Evolutionary conservation across 805 yeast species (phyloP).

Genomic region (Sungouiella blattae): DNA sequence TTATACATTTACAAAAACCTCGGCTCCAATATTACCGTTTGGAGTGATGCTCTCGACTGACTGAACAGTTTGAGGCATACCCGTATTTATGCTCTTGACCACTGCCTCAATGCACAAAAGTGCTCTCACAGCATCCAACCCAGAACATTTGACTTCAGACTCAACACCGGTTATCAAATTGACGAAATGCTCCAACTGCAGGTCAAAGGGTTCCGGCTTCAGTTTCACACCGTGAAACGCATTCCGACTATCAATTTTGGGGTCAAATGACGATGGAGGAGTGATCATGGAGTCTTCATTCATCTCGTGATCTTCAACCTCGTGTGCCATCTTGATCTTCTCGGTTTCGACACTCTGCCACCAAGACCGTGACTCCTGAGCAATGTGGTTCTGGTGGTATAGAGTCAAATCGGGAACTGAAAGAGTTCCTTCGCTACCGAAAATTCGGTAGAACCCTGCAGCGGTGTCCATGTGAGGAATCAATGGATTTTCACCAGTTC

Average conservation of each 20-base stretch:
- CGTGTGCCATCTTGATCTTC: slow-evolving; percentile 16
- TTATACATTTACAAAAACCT: too few species aligned
- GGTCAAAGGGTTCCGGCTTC: slow-evolving; percentile 32
- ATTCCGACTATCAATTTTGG: slow-evolving; percentile 14
- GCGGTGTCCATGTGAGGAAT: slow-evolving; percentile 29
- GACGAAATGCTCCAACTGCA: slow-evolving; percentile 38
- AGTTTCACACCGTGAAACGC: slow-evolving; percentile 1
- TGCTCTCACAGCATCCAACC: slow-evolving; percentile 32
- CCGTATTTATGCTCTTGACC: slow-evolving; percentile 27
- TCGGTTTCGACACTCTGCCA: slow-evolving; percentile 23
- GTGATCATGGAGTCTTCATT: slow-evolving; percentile 16
- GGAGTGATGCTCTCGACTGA: slow-evolving; percentile 1
- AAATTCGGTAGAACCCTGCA: slow-evolving; percentile 36
- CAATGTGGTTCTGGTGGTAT: slow-evolving; percentile 26
- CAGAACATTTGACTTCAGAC: slow-evolving; percentile 28
- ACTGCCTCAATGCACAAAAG: slow-evolving; percentile 36
- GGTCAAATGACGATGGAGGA: slow-evolving; percentile 30
- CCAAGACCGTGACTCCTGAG: slow-evolving; percentile 24
- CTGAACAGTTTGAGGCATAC: slow-evolving; percentile 21
- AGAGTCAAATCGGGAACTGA: slow-evolving; percentile 40
- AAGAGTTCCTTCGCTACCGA: slow-evolving; percentile 37
- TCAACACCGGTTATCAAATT: slow-evolving; percentile 26
- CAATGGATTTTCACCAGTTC: slow-evolving; percentile 44
- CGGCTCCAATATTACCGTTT: too few species aligned
- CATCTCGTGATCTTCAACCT: slow-evolving; percentile 4